phyloP scores from a whole-genome alignment of 768 basidiomycete species.

The Russula compacta region DNA sequence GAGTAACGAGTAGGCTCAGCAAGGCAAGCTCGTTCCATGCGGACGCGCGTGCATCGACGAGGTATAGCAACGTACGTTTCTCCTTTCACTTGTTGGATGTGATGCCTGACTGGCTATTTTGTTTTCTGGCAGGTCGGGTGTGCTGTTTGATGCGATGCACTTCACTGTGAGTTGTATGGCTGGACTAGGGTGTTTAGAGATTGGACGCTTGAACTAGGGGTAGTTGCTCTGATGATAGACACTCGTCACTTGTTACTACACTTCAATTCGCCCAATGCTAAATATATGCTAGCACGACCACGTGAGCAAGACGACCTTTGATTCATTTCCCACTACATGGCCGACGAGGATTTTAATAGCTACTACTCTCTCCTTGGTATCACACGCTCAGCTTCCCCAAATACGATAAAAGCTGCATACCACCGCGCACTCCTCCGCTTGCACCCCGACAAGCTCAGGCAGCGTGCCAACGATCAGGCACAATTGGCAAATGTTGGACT shows the following conservation, averaged over 20 bases:
- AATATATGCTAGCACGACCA: too few relatives aligned
- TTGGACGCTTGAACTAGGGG: background rate
- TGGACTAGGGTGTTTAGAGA: background rate
- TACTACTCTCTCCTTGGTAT: constrained; percentile 56
- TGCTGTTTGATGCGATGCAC: constrained; percentile 28
- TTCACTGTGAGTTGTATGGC: background rate
- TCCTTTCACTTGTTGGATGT: background rate
- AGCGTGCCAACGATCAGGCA: background rate
- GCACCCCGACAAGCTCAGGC: constrained; percentile 52
- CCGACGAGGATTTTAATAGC: constrained; percentile 26
- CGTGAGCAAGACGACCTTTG: background rate
- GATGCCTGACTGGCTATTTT: background rate
- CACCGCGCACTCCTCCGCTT: constrained; percentile 51
- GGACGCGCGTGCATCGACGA: background rate
- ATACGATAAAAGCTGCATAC: constrained; percentile 63
- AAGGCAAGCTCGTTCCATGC: background rate
- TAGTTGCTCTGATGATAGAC: background rate
- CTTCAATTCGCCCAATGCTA: background rate
- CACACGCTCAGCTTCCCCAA: constrained; percentile 36
- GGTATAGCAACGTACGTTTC: background rate
- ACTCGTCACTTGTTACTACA: background rate
- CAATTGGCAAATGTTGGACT: constrained; percentile 34
- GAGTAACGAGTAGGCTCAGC: background rate
- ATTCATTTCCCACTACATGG: background rate
- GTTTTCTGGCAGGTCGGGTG: constrained; percentile 36